Base-by-base conservation (phyloP, 805 yeast species). In the Metschnikowia hibisci region DNA sequence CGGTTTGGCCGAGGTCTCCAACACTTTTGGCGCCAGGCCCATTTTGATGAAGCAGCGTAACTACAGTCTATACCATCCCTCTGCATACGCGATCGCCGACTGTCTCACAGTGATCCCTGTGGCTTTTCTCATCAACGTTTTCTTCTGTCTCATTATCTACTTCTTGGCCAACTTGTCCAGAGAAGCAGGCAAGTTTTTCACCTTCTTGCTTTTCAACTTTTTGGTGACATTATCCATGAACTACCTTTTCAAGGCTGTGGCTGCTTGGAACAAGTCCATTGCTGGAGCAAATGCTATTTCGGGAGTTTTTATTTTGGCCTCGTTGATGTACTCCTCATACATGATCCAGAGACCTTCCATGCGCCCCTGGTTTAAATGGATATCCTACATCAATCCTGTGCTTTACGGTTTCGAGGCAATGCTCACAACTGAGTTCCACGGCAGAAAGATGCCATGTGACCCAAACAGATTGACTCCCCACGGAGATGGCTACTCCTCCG, bases 211-310 rank as follows among this genome's bases (percentile, higher is more conserved):
- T 20, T 76, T 78, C 47, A 53, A 74, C 44, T 62, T 71, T 35
- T 60, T 75, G 45, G 58, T 74, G 45, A 75, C 74, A 51, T 74
- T 76, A 53, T 73, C 80, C 56, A 76, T 78, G 67, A 71, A 78
- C 2, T 67, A 72, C 34, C 65, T 76, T 39, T 78, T 78, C 64
- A 74, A 76, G 53, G 69, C 77, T 15, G 72, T 75, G 51, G 81
- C 81, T 39, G 69, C 79, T 18, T 47, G 76, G 42, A 74, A 77
- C 40, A 73, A 68, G 41, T 76, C 75, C 47, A 77, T 78, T 61
- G 72, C 76, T 16, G 69, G 76, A 46, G 82, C 82, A 7, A 79
- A 78, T 47, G 77, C 81, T 27, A 51, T 76, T 54, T 80, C 81
- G 55, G 63, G 78, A 71, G 56, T 75, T 63, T 50, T 61, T 65